Percentiles rank a stretch among this genome's conserved stretches.
Conservation (phyloP, 2,329 filamentous ascomycete species). For the Cercospora brassicicola region DNA sequence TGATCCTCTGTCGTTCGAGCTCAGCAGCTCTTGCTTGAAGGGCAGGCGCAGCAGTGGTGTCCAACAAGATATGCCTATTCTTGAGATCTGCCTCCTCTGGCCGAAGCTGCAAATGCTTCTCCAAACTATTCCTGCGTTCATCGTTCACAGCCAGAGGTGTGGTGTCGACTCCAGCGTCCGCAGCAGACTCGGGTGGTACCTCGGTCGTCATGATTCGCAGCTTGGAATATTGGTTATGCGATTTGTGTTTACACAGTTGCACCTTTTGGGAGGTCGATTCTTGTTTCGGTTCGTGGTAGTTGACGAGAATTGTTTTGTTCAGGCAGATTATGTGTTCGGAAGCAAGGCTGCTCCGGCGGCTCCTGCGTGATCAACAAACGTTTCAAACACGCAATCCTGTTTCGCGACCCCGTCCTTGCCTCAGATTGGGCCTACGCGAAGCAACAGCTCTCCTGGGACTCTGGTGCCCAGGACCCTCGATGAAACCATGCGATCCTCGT, state of each 20-base stretch:
- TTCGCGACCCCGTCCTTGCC: not conserved
- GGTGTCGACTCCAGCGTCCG: conserved; percentile 20
- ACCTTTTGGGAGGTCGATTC: not conserved
- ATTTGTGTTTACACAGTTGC: not conserved
- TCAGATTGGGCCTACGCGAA: not conserved
- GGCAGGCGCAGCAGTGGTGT: conserved; percentile 67
- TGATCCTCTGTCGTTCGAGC: conserved; percentile 63
- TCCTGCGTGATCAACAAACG: conserved; percentile 1
- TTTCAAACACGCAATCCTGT: conserved; percentile 1
- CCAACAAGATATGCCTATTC: conserved; percentile 64
- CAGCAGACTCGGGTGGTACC: not conserved
- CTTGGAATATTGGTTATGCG: not conserved
- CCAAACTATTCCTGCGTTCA: conserved; percentile 24
- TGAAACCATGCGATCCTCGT: not conserved
- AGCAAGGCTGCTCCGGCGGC: not conserved
- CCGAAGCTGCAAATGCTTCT: conserved; percentile 45
- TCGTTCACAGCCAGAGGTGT: conserved; percentile 18
- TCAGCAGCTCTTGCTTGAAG: conserved; percentile 63
- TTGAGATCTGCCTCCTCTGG: conserved; percentile 63
- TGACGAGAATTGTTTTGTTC: not conserved
- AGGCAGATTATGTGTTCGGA: not conserved
- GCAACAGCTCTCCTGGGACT: not conserved
- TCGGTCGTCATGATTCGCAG: conserved; percentile 15
- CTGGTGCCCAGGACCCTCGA: not conserved
- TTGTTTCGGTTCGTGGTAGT: not conserved